A percentile compares a stretch with the other conserved stretches of the same genome.
Conservation (phyloP, 768 basidiomycete genomes). For the Sporobolomyces pararoseus region DNA sequence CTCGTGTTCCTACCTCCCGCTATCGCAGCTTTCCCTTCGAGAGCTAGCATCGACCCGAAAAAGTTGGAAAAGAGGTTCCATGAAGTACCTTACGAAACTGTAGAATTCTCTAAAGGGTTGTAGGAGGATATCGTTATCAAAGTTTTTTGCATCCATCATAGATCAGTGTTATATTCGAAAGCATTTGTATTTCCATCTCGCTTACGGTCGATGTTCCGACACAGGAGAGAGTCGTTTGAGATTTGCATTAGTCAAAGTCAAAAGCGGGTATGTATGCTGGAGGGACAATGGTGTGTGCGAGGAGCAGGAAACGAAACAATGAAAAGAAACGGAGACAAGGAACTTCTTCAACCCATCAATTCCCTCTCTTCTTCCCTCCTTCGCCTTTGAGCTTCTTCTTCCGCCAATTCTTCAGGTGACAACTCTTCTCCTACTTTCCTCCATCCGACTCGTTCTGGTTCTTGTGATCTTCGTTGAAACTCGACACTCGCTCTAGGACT, state of each 20-base stretch:
- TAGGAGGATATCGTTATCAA: conserved; percentile 22
- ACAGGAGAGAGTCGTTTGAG: too few relatives aligned
- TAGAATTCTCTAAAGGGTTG: conserved; percentile 53
- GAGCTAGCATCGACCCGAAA: conserved; percentile 48
- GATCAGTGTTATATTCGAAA: too few relatives aligned
- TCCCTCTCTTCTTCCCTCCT: conserved; percentile 34
- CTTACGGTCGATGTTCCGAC: too few relatives aligned
- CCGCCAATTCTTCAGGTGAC: conserved; percentile 11
- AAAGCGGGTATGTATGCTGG: too few relatives aligned
- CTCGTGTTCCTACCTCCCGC: conserved; percentile 52
- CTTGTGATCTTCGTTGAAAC: background rate
- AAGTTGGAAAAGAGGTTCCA: conserved; percentile 49
- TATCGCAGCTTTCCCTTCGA: conserved; percentile 52
- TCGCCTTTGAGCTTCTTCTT: background rate
- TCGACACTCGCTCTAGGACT: conserved; percentile 11
- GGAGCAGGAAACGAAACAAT: background rate
- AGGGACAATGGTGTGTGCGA: too few relatives aligned
- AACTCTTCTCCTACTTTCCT: conserved; percentile 29
- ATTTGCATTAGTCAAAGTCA: too few relatives aligned
- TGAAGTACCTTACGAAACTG: conserved; percentile 41
- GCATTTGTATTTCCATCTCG: too few relatives aligned
- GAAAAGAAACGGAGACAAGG: background rate
- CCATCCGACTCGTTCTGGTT: conserved; percentile 14
- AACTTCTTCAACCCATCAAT: conserved; percentile 32
- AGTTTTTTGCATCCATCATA: too few relatives aligned